phyloP scores from a whole-genome alignment of 2,329 filamentous ascomycete genomes.

The Tympanopsis confertula region DNA sequence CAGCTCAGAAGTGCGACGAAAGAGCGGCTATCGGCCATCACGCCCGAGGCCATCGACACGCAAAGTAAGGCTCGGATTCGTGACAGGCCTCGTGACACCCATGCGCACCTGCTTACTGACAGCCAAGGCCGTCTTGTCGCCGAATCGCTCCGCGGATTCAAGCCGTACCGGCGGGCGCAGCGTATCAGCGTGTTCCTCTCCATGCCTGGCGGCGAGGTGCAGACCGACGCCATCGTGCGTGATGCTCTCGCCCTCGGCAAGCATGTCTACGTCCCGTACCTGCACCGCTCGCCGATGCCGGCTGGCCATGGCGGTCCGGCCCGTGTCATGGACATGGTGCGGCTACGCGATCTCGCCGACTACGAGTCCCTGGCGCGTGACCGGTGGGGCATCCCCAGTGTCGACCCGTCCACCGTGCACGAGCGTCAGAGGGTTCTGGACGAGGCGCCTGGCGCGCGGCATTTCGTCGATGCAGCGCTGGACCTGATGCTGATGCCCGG shows the following conservation, averaged over 20 bases:
- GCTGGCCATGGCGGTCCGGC: constrained; percentile 32
- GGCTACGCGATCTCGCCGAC: constrained; percentile 60
- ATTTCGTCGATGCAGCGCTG: constrained; percentile 37
- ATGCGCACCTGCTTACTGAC: constrained; percentile 3
- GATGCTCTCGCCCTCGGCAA: constrained; percentile 71
- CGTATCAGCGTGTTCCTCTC: constrained; percentile 81
- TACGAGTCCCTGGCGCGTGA: constrained; percentile 69
- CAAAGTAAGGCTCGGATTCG: constrained; percentile 52
- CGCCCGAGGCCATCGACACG: constrained; percentile 44
- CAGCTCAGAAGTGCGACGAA: constrained; percentile 64
- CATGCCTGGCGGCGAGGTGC: constrained; percentile 80
- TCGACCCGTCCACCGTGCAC: constrained; percentile 52
- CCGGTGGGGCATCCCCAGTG: constrained; percentile 89
- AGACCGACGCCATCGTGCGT: constrained; percentile 70
- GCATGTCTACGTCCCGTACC: constrained; percentile 81
- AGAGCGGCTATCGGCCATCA: constrained; percentile 45
- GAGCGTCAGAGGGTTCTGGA: constrained; percentile 65
- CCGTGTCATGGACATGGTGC: constrained; percentile 88
- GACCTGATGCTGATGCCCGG: constrained; percentile 88
- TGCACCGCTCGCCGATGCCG: constrained; percentile 49
- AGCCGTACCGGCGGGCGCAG: constrained; percentile 64
- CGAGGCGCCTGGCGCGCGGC: constrained; percentile 30
- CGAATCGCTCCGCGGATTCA: constrained; percentile 50
- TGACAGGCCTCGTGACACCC: constrained; percentile 1
- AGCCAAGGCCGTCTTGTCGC: constrained; percentile 52